phyloP scores from a whole-genome alignment of 2,329 filamentous ascomycete species.

The Fusarium piperis region DNA sequence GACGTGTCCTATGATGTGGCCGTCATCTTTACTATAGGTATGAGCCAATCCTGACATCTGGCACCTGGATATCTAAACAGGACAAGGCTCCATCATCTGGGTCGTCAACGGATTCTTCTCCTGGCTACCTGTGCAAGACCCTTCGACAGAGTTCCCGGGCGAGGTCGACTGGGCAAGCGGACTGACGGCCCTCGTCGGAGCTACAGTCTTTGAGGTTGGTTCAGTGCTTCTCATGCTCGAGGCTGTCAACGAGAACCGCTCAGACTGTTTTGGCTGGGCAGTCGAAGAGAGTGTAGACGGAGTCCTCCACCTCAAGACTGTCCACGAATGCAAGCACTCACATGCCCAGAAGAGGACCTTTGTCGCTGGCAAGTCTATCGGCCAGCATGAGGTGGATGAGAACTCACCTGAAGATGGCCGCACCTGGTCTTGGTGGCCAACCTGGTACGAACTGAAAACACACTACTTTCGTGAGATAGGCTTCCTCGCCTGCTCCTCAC shows the following conservation, averaged over 20 bases:
- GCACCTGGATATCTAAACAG: neutral
- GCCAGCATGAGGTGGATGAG: neutral
- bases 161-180: conserved; percentile 67
- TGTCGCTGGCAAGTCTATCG: conserved; percentile 10
- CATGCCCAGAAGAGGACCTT: conserved; percentile 39
- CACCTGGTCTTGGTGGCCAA: conserved; percentile 69
- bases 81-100: conserved; percentile 59
- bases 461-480: conserved; percentile 62
- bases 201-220: conserved; percentile 72
- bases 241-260: conserved; percentile 73
- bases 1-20: conserved; percentile 56
- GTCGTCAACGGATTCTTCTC: conserved; percentile 69
- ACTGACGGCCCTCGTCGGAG: conserved; percentile 72
- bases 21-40: conserved; percentile 51
- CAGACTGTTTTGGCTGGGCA: conserved; percentile 76
- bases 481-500: conserved; percentile 67
- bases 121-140: conserved; percentile 58
- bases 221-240: conserved; percentile 72
- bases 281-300: conserved; percentile 53
- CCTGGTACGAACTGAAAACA: conserved; percentile 62
- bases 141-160: conserved; percentile 61
- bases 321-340: conserved; percentile 40
- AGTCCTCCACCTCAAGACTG: conserved; percentile 15
- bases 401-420: conserved; percentile 19
- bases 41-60: neutral